phyloP scores from a whole-genome alignment of 345 rosid genomes.

The Leavenworthia alabamica region DNA sequence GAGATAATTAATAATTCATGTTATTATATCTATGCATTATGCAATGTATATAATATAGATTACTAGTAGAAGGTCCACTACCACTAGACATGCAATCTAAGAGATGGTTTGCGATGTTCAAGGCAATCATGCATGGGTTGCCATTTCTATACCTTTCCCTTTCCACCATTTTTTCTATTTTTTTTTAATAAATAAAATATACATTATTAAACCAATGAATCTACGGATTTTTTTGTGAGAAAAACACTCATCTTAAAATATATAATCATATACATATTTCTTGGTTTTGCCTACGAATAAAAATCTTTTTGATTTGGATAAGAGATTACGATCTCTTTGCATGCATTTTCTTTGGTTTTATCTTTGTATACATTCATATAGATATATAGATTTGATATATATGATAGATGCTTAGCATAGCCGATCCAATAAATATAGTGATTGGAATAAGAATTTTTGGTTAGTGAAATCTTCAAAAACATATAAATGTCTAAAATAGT shows the following conservation, averaged over 20 bases:
- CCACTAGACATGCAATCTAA: conserved; percentile 32
- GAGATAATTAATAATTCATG: conserved; percentile 21
- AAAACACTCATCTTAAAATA: not conserved
- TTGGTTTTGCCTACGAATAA: conserved; percentile 20
- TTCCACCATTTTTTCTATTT: not conserved
- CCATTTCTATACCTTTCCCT: conserved; percentile 15
- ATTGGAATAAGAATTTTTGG: not conserved
- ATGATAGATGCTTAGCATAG: not conserved
- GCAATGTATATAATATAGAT: conserved; percentile 1
- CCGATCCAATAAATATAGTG: not conserved
- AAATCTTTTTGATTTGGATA: conserved; percentile 28
- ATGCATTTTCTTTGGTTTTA: not conserved
- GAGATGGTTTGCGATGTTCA: conserved; percentile 26
- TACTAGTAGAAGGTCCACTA: conserved; percentile 20
- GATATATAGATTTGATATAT: not conserved
- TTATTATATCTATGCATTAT: conserved; percentile 15
- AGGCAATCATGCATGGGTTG: conserved; percentile 36
- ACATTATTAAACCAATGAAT: not conserved
- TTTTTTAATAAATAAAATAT: not conserved
- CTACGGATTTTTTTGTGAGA: not conserved
- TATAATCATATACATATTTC: not conserved
- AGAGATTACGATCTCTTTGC: conserved; percentile 10
- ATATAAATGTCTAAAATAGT: not conserved
- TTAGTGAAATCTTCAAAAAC: not conserved
- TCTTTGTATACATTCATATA: not conserved